Evolutionary conservation across 495 filamentous ascomycete species (phyloP).

Genomic region (Neurospora sp.): DNA sequence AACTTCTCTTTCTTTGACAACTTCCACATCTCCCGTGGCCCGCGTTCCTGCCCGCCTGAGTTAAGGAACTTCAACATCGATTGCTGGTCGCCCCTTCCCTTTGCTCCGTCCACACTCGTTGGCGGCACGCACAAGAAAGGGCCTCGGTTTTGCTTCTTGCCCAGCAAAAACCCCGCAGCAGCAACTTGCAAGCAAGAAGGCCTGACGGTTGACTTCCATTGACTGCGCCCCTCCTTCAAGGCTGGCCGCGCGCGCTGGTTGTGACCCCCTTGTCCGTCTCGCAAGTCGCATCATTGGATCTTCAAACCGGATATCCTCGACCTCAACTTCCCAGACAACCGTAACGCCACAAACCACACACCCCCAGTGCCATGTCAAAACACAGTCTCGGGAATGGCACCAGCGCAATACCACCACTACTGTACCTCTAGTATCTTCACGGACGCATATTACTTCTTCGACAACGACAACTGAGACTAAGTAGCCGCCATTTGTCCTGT

Average conservation of each 20-base stretch:
- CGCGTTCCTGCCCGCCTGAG: background rate
- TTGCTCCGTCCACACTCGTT: background rate
- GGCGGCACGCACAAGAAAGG: background rate
- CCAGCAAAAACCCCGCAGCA: constrained; percentile 6
- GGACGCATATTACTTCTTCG: background rate
- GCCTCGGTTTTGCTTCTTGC: background rate
- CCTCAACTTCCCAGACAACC: background rate
- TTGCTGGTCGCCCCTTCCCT: background rate
- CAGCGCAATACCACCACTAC: background rate
- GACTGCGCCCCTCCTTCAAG: background rate
- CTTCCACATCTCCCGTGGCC: background rate
- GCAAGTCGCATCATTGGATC: background rate
- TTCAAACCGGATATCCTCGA: background rate
- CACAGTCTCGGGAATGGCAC: background rate
- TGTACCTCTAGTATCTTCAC: background rate
- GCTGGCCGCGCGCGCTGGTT: background rate
- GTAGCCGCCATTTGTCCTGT: background rate
- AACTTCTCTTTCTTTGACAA: background rate
- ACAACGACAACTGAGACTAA: background rate
- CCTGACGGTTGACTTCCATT: background rate
- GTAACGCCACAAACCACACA: background rate
- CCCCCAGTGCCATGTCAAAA: background rate
- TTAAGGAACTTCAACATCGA: background rate
- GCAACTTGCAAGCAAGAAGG: background rate
- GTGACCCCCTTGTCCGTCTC: background rate